These are phyloP conservation scores for Kentomonas sorsogonicus DNA, from an alignment of 208 protist genomes.

Conservation along the genomic window DNA sequence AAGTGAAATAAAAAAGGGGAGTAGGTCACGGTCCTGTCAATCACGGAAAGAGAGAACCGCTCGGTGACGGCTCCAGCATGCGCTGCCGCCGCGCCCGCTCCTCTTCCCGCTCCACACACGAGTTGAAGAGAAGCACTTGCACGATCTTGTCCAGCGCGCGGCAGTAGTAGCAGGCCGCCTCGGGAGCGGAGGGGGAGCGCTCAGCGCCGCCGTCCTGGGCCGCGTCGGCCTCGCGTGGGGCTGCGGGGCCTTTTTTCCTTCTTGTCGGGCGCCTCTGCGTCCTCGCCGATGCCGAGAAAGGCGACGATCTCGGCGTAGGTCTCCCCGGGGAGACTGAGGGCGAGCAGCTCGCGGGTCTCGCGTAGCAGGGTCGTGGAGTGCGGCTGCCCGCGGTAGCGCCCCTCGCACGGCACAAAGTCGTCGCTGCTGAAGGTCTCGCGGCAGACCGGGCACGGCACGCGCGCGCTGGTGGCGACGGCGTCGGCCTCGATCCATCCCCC, in stretches of 20 bases:
- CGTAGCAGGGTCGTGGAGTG: slow-evolving; percentile 44
- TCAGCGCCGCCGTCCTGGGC: slow-evolving; percentile 8
- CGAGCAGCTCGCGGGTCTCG: slow-evolving; percentile 56
- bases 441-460: slow-evolving; percentile 51
- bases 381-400: slow-evolving; percentile 17
- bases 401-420: slow-evolving; percentile 29
- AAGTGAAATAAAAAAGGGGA: not conserved
- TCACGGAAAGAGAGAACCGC: not conserved
- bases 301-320: slow-evolving; percentile 50
- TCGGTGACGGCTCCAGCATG: slow-evolving; percentile 37
- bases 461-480: slow-evolving; percentile 31
- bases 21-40: not conserved
- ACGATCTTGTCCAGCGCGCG: slow-evolving; percentile 73
- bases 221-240: slow-evolving; percentile 11
- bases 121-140: slow-evolving; percentile 51
- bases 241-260: slow-evolving; percentile 6
- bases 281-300: slow-evolving; percentile 61
- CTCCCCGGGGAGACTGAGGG: slow-evolving; percentile 39
- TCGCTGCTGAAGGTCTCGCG: slow-evolving; percentile 42
- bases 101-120: slow-evolving; percentile 50
- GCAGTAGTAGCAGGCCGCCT: slow-evolving; percentile 46
- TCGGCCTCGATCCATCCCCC: slow-evolving; percentile 54
- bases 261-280: slow-evolving; percentile 14
- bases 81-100: slow-evolving; percentile 46
- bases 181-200: slow-evolving; percentile 43